Evolutionary conservation across 345 rosid species (phyloP), one percentile per base, ranked within the genome.

Genomic region (Trapa incisa): DNA sequence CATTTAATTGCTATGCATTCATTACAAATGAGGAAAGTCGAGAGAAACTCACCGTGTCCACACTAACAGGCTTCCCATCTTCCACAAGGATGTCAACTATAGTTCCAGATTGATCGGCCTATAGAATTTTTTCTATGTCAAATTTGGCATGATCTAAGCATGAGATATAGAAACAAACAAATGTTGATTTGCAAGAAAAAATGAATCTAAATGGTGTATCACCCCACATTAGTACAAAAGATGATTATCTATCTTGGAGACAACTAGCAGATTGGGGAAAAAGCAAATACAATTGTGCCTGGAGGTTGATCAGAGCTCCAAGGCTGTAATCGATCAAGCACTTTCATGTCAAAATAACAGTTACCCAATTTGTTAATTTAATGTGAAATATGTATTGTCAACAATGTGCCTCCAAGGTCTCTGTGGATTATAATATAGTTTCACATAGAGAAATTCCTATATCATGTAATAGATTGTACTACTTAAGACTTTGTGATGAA

Each of bases 41-140:
- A 35, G 62, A 39, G 70, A 43, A 71, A 81, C 91, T 81, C 69
- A 91, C 92, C 61, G 66, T 78, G 76, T 87, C 97, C 35, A 87
- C 77, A 60, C 86, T 85, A 39, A 87, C 89, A 37, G 91, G 70
- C 77, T 91, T 86, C 64, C 88, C 82, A 47, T 88, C 97, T 78
- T 87, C 96, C n/a, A 67, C 87, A n/a, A 88, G 61, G 64, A 85
- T 74, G 71, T 88, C 96, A 2, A 88, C 88, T 69, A 88, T 41
- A 5, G 96, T 86, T 80, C 97, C 97, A 7, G 93, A 66, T 67
- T 78, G 86, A 77, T 88, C 93, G 70, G 93, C 89, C 96, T 88
- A 78, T 64, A 68, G 64, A 70, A 35, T 38, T 50, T 67, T 50
- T 10, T 10, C 58, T 12, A 61, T 10, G 22, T 45, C 7, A 50